Evolutionary conservation across 371 early-diverging fungal genomes (phyloP), one percentile per base, ranked within the genome.

Genomic region (Entomophthora muscae): DNA sequence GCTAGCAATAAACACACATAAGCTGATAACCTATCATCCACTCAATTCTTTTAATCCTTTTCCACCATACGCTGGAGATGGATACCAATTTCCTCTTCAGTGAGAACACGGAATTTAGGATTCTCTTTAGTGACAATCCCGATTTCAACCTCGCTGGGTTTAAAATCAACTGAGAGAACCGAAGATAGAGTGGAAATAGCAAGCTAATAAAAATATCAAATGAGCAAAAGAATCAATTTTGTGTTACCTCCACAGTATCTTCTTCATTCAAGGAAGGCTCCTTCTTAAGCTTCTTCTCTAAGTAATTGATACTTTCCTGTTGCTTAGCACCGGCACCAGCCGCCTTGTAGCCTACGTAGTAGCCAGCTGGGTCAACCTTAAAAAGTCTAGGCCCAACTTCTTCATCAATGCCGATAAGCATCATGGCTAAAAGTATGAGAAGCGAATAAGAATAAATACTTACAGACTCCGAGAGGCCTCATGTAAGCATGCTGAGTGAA

Each of bases 401-500:
- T 64, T 89, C 91, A 70, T 98, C 98, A 72, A 85, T 80, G 32
- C 94, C 96, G 66, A 95, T 88, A 65, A 98, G 73, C 63, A 95
- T 94, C 91, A 97, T 92, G 57, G 98, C 90, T 88, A 70, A 10
- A 13, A 10, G 52, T 28, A 64, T 51, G 26, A 61, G 7, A 55
- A 22, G 55, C 22, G 55, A 22, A 29, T 3, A 3, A 3, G 1
- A 28, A 13, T 17, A 30, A 52, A 10, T 5, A 83, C 87, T 76
- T 77, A 91, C 89, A 93, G 67, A 95, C 95, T 66, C 97, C 98
- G 58, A 92, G 77, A 27, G 97, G 98, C 69, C 98, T 79, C 95
- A 96, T 97, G 64, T 93, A 94, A 33, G 98, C 98, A 69, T 97
- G 94, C 71, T 98, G 98, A 57, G 98, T 98, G 73, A 92, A 95